Conservation (phyloP, 176 grass and related monocot species). For the Oryza glumipatula region DNA sequence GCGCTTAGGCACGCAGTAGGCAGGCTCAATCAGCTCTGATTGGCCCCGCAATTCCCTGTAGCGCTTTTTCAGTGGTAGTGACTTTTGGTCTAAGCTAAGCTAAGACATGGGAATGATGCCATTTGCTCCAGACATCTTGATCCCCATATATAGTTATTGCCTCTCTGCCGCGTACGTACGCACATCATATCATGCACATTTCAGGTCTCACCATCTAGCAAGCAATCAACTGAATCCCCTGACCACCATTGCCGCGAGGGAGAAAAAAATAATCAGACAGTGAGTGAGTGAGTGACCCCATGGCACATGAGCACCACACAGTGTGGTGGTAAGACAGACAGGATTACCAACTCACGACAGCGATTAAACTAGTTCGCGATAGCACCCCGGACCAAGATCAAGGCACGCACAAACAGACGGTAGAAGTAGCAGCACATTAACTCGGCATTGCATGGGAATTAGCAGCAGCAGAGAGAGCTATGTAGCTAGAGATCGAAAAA, state of each 20-base stretch:
- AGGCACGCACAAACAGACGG: neutral
- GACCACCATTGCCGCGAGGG: neutral
- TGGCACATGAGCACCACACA: neutral
- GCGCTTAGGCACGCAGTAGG: neutral
- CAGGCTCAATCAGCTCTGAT: neutral
- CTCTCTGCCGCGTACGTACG: constrained; percentile 6
- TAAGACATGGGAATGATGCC: constrained; percentile 38
- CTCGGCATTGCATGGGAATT: constrained; percentile 17
- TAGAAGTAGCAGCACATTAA: neutral
- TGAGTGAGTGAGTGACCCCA: neutral
- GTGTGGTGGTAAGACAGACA: neutral
- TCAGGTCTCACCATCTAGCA: neutral
- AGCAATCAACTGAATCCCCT: neutral
- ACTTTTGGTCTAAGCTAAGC: constrained; percentile 51
- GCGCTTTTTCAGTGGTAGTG: constrained; percentile 40
- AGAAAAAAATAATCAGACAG: neutral
- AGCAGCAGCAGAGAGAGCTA: neutral
- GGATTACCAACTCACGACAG: constrained; percentile 47
- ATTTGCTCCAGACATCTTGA: constrained; percentile 26
- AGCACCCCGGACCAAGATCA: constrained; percentile 4
- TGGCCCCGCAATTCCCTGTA: constrained; percentile 18
- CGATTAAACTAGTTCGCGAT: constrained; percentile 27
- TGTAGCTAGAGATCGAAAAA: constrained; percentile 3
- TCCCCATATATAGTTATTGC: neutral
- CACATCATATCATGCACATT: neutral